phyloP scores from a whole-genome alignment of 2,329 filamentous ascomycete genomes.

The Chaetomium sp. region DNA sequence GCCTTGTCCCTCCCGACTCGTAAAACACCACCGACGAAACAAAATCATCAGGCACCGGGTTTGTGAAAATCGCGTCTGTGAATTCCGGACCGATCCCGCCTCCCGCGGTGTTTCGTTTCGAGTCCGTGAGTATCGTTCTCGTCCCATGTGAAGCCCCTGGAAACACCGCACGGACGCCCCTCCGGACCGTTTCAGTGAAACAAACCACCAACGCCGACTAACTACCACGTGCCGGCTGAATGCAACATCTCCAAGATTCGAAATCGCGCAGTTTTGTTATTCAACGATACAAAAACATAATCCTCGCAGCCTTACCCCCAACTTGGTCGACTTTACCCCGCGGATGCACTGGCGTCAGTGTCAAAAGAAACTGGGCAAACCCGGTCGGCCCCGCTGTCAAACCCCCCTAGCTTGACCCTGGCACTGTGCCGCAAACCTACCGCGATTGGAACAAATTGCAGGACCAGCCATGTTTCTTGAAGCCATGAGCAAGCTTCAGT shows the following conservation, averaged over 20 bases:
- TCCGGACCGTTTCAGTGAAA: neutral
- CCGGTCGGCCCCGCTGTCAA: neutral
- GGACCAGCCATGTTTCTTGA: neutral
- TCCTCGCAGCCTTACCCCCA: neutral
- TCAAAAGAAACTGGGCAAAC: neutral
- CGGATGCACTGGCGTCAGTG: neutral
- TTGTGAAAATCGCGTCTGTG: neutral
- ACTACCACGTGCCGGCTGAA: neutral
- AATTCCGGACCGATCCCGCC: constrained; percentile 2
- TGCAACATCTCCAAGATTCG: neutral
- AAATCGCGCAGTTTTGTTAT: neutral
- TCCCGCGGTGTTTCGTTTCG: constrained; percentile 18
- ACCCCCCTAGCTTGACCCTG: neutral
- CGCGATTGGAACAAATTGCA: constrained; percentile 2
- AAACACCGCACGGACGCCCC: constrained; percentile 4
- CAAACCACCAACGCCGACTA: neutral
- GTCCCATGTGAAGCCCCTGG: constrained; percentile 13
- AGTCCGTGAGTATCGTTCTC: constrained; percentile 7
- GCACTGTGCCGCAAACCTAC: constrained; percentile 9
- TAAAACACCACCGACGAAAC: constrained; percentile 5
- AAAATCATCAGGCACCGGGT: neutral
- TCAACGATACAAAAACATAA: neutral
- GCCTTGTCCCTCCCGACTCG: neutral
- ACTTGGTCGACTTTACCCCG: neutral
- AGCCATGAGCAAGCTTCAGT: neutral